Base-by-base conservation (phyloP, 495 filamentous ascomycete genomes). In the Xylaria flabelliformis region DNA sequence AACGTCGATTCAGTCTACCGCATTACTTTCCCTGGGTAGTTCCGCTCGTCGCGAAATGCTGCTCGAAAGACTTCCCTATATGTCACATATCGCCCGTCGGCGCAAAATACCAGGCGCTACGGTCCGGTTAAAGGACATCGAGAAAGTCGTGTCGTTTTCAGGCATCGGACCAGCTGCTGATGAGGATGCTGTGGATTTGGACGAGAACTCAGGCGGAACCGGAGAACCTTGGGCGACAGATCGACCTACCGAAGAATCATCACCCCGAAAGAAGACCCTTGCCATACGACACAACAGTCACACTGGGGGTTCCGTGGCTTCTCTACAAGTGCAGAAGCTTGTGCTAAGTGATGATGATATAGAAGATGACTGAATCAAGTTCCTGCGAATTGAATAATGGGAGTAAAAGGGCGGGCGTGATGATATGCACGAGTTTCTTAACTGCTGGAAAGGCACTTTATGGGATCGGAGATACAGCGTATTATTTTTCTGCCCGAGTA, bases 271-370 rank as follows among this genome's bases (percentile, higher is more conserved):
- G 76, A 85, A 81, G 74, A 75, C 74, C 53, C 32, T 79, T 21
- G 78, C 74, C 1, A 79, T 77, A 7, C 79, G 79, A 17, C 65
- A 78, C 46, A 79, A 72, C 55, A 78, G 68, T 26, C 63, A 76
- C 8, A 55, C 58, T 26, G 73, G 53, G 67, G 68, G 71, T 44
- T 34, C 75, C 71, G 44, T 70, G 75, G 48, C 74, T 74, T 29
- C 72, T 36, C 73, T 80, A 4, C 81, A 85, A 24, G 84, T 88
- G 56, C 88, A 90, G 80, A 91, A 89, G 64, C 78, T 97, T 70
- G 88, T 94, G 66, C 83, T 98, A 55, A 94, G 91, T 76, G 95
- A 98, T 79, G 96, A 99, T 85, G 96, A 99, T 86, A 98, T 99
- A 81, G 94, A 94, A 81, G 95, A 98, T 82, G 89, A 91, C 78